These are phyloP conservation scores for Knoxia roxburghii DNA, from an alignment of 257 asterid species.

Conservation along the genomic window DNA sequence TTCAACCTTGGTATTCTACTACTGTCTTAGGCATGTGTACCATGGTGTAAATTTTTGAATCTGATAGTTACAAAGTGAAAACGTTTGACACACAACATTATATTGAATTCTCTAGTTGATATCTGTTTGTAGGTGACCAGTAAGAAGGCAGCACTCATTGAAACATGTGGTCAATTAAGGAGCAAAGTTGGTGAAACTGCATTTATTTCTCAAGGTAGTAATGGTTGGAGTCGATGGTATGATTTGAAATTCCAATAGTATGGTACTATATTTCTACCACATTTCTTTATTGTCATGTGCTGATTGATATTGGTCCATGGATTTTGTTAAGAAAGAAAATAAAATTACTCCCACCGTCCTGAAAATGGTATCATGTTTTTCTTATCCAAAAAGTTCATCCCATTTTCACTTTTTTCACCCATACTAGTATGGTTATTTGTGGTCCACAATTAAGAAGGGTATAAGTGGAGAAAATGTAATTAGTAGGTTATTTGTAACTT, in stretches of 20 bases:
- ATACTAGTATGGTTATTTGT: too few relatives aligned
- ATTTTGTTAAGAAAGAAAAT: not conserved
- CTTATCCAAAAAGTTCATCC: too few relatives aligned
- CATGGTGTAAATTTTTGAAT: not conserved
- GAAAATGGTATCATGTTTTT: too few relatives aligned
- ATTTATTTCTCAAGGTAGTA: conserved; percentile 76
- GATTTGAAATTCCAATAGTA: not conserved
- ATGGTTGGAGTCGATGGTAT: conserved; percentile 1
- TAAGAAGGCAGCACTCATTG: conserved; percentile 86
- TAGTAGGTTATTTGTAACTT: too few relatives aligned
- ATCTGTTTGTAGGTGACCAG: conserved; percentile 59
- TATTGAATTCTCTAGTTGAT: not conserved
- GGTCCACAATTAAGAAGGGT: too few relatives aligned
- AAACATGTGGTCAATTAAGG: conserved; percentile 57
- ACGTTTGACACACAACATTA: not conserved
- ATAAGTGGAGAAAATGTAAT: too few relatives aligned
- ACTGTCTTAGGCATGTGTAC: conserved; percentile 1
- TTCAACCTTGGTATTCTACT: conserved; percentile 8
- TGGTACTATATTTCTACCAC: not conserved
- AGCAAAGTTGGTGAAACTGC: conserved; percentile 73
- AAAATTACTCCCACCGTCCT: too few relatives aligned
- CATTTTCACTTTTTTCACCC: too few relatives aligned
- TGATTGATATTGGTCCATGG: not conserved
- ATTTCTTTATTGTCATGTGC: not conserved
- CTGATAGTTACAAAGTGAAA: not conserved